phyloP scores from a whole-genome alignment of 805 yeast genomes.

The Sugiyamaella chiloensis region DNA sequence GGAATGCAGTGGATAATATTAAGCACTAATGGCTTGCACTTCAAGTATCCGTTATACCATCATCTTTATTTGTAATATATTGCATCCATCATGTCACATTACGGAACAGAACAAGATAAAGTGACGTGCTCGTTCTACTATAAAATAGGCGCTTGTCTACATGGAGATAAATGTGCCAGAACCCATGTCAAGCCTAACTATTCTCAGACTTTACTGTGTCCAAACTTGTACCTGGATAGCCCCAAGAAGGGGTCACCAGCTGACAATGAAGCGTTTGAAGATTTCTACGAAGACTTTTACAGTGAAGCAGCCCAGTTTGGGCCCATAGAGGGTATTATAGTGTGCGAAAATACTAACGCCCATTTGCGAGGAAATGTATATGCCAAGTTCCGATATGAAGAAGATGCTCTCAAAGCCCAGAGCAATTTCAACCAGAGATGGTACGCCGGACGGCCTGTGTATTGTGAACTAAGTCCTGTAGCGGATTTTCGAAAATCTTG shows the following conservation, averaged over 20 bases:
- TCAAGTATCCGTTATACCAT: too few relatives aligned
- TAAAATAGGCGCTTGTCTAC: slow-evolving; percentile 90
- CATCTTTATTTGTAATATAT: too few relatives aligned
- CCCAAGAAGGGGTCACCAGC: slow-evolving; percentile 34
- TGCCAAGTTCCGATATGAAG: slow-evolving; percentile 53
- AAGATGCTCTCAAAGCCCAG: slow-evolving; percentile 59
- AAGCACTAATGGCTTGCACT: too few relatives aligned
- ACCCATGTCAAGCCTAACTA: slow-evolving; percentile 59
- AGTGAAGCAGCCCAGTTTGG: slow-evolving; percentile 53
- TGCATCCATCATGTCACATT: background rate
- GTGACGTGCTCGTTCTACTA: slow-evolving; percentile 48
- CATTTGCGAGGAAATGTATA: slow-evolving; percentile 83
- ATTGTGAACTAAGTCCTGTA: slow-evolving; percentile 76
- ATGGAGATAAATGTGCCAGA: slow-evolving; percentile 83
- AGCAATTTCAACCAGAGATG: slow-evolving; percentile 70
- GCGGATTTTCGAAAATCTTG: slow-evolving; percentile 63
- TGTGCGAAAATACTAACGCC: slow-evolving; percentile 71
- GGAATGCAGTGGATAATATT: too few relatives aligned
- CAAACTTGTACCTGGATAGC: slow-evolving; percentile 65
- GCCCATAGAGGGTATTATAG: slow-evolving; percentile 57
- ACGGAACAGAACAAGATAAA: background rate
- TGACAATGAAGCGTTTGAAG: slow-evolving; percentile 51
- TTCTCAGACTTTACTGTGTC: slow-evolving; percentile 62
- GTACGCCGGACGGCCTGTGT: slow-evolving; percentile 77
- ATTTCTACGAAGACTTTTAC: slow-evolving; percentile 69